phyloP scores from a whole-genome alignment of 345 rosid genomes.

The Turnera subulata region DNA sequence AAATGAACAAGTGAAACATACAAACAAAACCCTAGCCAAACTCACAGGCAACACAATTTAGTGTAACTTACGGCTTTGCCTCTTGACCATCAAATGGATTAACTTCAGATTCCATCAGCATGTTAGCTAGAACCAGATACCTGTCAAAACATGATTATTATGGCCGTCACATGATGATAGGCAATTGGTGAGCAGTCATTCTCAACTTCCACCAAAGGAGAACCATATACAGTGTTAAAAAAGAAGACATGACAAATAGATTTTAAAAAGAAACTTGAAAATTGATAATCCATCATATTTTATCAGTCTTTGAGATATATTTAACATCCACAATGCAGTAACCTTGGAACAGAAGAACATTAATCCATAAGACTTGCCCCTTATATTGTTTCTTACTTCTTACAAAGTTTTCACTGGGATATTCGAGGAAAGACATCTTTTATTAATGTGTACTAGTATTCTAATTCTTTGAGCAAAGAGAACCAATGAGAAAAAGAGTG shows the following conservation, averaged over 20 bases:
- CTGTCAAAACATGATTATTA: conserved; percentile 32
- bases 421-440: too few relatives aligned
- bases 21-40: not conserved
- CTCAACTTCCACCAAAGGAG: not conserved
- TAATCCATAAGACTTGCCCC: too few relatives aligned
- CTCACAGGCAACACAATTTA: not conserved
- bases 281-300: not conserved
- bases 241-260: not conserved
- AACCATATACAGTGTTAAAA: conserved; percentile 1
- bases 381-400: too few relatives aligned
- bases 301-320: not conserved
- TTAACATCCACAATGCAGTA: too few relatives aligned
- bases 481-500: too few relatives aligned
- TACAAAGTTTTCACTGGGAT: too few relatives aligned
- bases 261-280: not conserved
- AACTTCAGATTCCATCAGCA: conserved; percentile 99
- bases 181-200: too few relatives aligned
- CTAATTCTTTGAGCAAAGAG: too few relatives aligned
- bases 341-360: too few relatives aligned
- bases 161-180: too few relatives aligned
- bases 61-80: conserved; percentile 88
- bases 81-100: conserved; percentile 99
- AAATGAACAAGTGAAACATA: conserved; percentile 2
- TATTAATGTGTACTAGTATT: too few relatives aligned
- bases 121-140: conserved; percentile 95